Percentiles rank a stretch among this genome's conserved stretches.
Evolutionary conservation across 352 stramenopile species (phyloP).

Genomic region (Pythium aphanidermatum): DNA sequence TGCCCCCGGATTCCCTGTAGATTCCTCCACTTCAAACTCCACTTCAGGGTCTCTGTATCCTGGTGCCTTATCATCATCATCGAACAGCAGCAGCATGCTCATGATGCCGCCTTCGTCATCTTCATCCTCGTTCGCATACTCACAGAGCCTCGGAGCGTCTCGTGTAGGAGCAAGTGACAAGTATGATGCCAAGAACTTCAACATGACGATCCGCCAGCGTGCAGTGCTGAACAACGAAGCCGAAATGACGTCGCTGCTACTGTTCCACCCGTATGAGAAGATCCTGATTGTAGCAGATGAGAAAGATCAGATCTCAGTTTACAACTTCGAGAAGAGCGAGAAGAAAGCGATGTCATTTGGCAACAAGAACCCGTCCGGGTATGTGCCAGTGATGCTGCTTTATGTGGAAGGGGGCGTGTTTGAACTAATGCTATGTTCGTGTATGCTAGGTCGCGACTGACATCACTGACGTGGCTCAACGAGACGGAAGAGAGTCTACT

Average conservation of each 20-base stretch:
- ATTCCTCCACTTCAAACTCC: slow-evolving; percentile 1
- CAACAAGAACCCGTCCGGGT: slow-evolving; percentile 82
- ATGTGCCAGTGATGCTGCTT: slow-evolving; percentile 16
- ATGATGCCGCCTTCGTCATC: background rate
- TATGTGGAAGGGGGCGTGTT: too few species aligned
- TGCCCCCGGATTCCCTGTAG: slow-evolving; percentile 47
- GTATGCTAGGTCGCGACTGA: slow-evolving; percentile 80
- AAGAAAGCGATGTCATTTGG: slow-evolving; percentile 74
- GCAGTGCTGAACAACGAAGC: slow-evolving; percentile 90
- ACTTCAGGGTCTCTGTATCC: background rate
- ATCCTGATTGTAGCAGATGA: slow-evolving; percentile 94
- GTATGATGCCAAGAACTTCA: slow-evolving; percentile 70
- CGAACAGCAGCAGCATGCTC: background rate
- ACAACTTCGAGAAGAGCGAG: slow-evolving; percentile 91
- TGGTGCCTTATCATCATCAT: background rate
- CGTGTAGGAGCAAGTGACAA: slow-evolving; percentile 30
- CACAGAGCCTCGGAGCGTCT: slow-evolving; percentile 10
- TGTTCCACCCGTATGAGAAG: slow-evolving; percentile 95
- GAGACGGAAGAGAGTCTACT: slow-evolving; percentile 91
- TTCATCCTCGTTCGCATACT: slow-evolving; percentile 4
- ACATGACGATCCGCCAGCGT: slow-evolving; percentile 86
- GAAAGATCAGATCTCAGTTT: slow-evolving; percentile 92
- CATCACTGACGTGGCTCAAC: slow-evolving; percentile 97
- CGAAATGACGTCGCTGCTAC: slow-evolving; percentile 93
- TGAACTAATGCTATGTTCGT: slow-evolving; percentile 3